phyloP scores from a whole-genome alignment of 2,329 filamentous ascomycete genomes.

The Nigrospora sphaerica region DNA sequence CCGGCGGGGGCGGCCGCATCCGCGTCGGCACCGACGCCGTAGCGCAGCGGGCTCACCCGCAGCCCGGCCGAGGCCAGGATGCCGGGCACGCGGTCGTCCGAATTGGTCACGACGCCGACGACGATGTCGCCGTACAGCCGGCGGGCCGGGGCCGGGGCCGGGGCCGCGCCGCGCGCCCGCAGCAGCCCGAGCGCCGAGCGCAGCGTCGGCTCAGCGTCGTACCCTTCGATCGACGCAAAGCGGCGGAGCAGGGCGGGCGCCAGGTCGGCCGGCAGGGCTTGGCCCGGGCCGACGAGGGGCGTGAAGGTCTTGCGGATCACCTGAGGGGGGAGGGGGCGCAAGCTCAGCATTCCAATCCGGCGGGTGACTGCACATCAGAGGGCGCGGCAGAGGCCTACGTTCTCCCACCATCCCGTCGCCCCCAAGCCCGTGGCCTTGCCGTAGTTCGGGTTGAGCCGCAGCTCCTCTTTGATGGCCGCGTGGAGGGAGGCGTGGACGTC shows the following conservation, averaged over 20 bases:
- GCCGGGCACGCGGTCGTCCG: slow-evolving; percentile 49
- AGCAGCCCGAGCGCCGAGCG: slow-evolving; percentile 35
- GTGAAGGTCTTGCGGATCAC: slow-evolving; percentile 48
- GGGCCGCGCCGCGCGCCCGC: slow-evolving; percentile 7
- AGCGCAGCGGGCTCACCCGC: slow-evolving; percentile 30
- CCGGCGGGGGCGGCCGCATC: background rate
- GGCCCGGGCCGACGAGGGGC: slow-evolving; percentile 23
- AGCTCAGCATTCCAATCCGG: slow-evolving; percentile 1
- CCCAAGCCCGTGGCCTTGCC: slow-evolving; percentile 44
- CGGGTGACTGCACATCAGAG: too few relatives aligned
- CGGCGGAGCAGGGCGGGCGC: slow-evolving; percentile 39
- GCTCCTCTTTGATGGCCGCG: slow-evolving; percentile 39
- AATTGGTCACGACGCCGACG: slow-evolving; percentile 56
- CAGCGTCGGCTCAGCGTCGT: slow-evolving; percentile 39
- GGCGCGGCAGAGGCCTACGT: slow-evolving; percentile 31
- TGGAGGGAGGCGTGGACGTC: slow-evolving; percentile 27
- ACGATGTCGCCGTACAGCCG: slow-evolving; percentile 29
- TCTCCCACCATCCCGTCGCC: slow-evolving; percentile 51
- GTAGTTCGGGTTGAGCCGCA: slow-evolving; percentile 48
- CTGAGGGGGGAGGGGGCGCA: slow-evolving; percentile 20
- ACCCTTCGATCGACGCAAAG: slow-evolving; percentile 47
- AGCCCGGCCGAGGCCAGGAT: slow-evolving; percentile 49
- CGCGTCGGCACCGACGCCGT: slow-evolving; percentile 6
- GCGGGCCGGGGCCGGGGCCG: slow-evolving; percentile 2
- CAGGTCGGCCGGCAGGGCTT: slow-evolving; percentile 35